A percentile compares a stretch with the other conserved stretches of the same genome.
phyloP scores from a whole-genome alignment of 2,329 filamentous ascomycete genomes.

The Moelleriella libera region DNA sequence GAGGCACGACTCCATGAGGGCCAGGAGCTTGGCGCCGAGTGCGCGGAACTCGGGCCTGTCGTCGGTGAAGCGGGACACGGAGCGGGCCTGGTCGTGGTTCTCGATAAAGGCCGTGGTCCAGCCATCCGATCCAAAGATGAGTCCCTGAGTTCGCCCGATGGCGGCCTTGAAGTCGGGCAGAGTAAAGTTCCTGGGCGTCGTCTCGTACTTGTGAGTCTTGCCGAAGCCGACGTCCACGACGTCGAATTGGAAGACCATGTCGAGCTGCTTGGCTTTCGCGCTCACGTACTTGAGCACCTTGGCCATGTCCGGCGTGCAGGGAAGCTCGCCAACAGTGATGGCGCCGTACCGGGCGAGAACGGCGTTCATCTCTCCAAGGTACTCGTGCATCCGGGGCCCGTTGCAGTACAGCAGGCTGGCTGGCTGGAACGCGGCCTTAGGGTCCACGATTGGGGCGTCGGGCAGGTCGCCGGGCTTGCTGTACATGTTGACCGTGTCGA shows the following conservation, averaged over 20 bases:
- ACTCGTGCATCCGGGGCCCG: conserved; percentile 56
- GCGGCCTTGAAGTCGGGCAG: conserved; percentile 33
- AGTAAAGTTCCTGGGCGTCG: conserved; percentile 26
- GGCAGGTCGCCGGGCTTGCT: conserved; percentile 46
- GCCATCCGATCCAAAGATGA: conserved; percentile 37
- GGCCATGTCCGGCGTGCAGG: conserved; percentile 41
- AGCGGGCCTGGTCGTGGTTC: conserved; percentile 50
- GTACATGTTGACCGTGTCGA: conserved; percentile 63
- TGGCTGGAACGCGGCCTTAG: conserved; percentile 32
- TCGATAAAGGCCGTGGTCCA: conserved; percentile 54
- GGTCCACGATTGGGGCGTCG: conserved; percentile 40
- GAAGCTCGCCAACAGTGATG: conserved; percentile 60
- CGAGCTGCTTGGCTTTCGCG: conserved; percentile 41
- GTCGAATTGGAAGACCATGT: conserved; percentile 59
- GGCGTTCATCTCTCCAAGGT: conserved; percentile 49
- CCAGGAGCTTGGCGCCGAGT: conserved; percentile 42
- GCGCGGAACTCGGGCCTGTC: conserved; percentile 32
- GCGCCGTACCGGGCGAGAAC: conserved; percentile 46
- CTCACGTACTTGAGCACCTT: conserved; percentile 47
- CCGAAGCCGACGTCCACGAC: conserved; percentile 47
- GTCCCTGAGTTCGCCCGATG: conserved; percentile 33
- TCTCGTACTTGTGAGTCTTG: conserved; percentile 36
- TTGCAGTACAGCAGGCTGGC: conserved; percentile 48
- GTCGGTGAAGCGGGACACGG: conserved; percentile 38
- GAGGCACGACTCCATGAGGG: conserved; percentile 35